Evolutionary conservation across 495 filamentous ascomycete genomes (phyloP).

Genomic region (Emericellopsis terricola): DNA sequence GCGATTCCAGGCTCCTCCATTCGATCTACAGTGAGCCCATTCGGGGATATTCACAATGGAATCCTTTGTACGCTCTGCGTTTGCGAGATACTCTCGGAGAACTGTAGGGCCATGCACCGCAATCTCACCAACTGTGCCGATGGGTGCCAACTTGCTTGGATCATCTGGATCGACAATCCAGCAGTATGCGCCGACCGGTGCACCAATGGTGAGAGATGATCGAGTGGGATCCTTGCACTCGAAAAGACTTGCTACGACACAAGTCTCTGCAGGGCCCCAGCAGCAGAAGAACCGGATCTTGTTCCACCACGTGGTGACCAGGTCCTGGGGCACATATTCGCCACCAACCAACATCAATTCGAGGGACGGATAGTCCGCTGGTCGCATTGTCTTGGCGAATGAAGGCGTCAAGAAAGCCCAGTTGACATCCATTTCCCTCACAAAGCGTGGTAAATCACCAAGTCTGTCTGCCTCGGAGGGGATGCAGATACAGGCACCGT

Average conservation of each 20-base stretch:
- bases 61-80: slow-evolving; percentile 20
- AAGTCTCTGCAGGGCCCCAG: not conserved
- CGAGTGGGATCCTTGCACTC: slow-evolving; percentile 18
- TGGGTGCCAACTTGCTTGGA: slow-evolving; percentile 30
- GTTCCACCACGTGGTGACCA: not conserved
- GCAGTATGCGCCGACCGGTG: slow-evolving; percentile 11
- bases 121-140: slow-evolving; percentile 42
- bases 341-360: not conserved
- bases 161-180: slow-evolving; percentile 42
- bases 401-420: not conserved
- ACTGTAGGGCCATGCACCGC: slow-evolving; percentile 41
- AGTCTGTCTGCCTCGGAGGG: slow-evolving; percentile 14
- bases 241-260: not conserved
- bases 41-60: slow-evolving; percentile 34
- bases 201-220: not conserved
- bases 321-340: not conserved
- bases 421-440: not conserved
- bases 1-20: no score
- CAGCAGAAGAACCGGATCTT: not conserved
- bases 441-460: not conserved
- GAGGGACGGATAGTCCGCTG: not conserved
- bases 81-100: slow-evolving; percentile 28
- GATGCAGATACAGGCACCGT: slow-evolving; percentile 32
- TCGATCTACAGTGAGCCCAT: no score
- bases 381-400: not conserved